phyloP scores from a whole-genome alignment of 495 filamentous ascomycete species.

The Clavariopsis aquatica region DNA sequence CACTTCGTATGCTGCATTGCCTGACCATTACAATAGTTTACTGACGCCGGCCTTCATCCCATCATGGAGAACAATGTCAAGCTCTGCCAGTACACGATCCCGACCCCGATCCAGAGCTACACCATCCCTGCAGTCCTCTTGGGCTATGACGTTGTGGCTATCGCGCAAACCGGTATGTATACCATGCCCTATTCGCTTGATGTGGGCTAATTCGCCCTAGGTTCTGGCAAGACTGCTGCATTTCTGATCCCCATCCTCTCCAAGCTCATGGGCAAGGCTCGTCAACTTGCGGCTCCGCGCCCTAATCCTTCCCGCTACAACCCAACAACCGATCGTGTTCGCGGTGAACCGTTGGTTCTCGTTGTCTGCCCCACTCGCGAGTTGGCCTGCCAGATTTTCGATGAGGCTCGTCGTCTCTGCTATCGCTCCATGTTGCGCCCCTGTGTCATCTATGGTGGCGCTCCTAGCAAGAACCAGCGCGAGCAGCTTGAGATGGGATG shows the following conservation, averaged over 20 bases:
- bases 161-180: slow-evolving; percentile 85
- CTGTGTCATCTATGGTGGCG: slow-evolving; percentile 87
- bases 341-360: slow-evolving; percentile 82
- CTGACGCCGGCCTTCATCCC: slow-evolving; percentile 81
- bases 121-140: slow-evolving; percentile 72
- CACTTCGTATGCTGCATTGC: background rate
- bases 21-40: slow-evolving; percentile 28
- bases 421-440: slow-evolving; percentile 94
- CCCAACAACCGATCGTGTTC: slow-evolving; percentile 48
- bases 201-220: slow-evolving; percentile 48
- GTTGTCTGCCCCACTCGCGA: slow-evolving; percentile 87
- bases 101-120: slow-evolving; percentile 87
- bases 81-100: slow-evolving; percentile 63
- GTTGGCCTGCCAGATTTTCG: slow-evolving; percentile 89
- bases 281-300: slow-evolving; percentile 74
- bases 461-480: slow-evolving; percentile 63
- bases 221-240: slow-evolving; percentile 93
- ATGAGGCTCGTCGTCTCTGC: slow-evolving; percentile 85
- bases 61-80: slow-evolving; percentile 75
- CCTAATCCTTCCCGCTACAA: slow-evolving; percentile 58
- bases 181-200: background rate
- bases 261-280: slow-evolving; percentile 90
- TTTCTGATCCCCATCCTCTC: slow-evolving; percentile 89
- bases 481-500: slow-evolving; percentile 78
- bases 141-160: slow-evolving; percentile 77